Conservation (phyloP, 306 rosid genomes). For the Oemleria cerasiformis region DNA sequence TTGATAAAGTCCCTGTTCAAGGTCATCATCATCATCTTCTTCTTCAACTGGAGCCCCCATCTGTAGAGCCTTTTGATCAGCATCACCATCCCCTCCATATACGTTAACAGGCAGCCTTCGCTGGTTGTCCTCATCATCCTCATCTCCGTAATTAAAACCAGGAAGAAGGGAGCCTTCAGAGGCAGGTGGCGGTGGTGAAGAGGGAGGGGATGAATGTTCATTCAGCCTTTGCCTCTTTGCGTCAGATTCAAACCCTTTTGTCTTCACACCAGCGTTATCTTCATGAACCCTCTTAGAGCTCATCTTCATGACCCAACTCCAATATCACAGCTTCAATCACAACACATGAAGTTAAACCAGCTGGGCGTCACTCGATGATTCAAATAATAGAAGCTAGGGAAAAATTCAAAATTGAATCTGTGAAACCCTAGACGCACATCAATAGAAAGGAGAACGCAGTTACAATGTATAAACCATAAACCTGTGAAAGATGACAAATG, state of each 20-base stretch:
- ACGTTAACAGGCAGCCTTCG: constrained; percentile 7
- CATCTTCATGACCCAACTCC: constrained; percentile 21
- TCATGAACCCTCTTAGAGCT: constrained; percentile 31
- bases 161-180: constrained; percentile 38
- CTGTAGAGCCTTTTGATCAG: constrained; percentile 7
- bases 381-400: background rate
- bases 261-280: background rate
- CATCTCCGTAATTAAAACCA: constrained; percentile 52
- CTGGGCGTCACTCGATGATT: background rate
- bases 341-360: background rate
- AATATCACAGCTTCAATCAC: background rate
- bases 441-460: background rate
- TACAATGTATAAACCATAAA: background rate
- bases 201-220: constrained; percentile 5
- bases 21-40: constrained; percentile 54
- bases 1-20: constrained; percentile 34
- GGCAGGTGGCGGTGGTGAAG: constrained; percentile 24
- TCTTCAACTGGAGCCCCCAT: constrained; percentile 45
- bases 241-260: constrained; percentile 21
- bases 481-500: background rate
- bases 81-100: constrained; percentile 5
- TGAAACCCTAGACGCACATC: constrained; percentile 19
- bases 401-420: background rate
- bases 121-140: constrained; percentile 42
- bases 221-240: constrained; percentile 31